Evolutionary conservation across 1,284 basidiomycete species (phyloP).

Genomic region (Ceratobasidium sp.): DNA sequence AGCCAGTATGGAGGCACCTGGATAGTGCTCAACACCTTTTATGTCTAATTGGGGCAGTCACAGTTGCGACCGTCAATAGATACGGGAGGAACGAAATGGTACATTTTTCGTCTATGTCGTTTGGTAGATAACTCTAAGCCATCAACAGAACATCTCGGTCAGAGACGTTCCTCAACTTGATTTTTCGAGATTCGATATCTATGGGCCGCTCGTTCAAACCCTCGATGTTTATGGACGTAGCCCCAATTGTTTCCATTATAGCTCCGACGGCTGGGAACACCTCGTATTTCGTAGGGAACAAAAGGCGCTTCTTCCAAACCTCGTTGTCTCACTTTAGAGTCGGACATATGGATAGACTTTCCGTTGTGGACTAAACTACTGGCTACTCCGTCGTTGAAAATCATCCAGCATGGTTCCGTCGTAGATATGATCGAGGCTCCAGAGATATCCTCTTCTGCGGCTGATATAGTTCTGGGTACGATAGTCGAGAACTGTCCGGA

Average conservation of each 20-base stretch:
- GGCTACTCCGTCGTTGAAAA: not conserved
- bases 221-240: not conserved
- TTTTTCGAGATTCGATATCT: conserved; percentile 10
- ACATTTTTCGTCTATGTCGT: not conserved
- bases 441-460: not conserved
- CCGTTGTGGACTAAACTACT: conserved; percentile 12
- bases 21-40: conserved; percentile 14
- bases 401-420: not conserved
- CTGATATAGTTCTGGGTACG: not conserved
- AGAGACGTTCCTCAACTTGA: not conserved
- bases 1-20: not conserved
- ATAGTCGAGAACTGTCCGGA: not conserved
- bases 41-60: not conserved
- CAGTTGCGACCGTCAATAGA: not conserved
- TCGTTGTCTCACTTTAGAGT: not conserved
- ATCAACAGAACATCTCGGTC: not conserved
- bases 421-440: not conserved
- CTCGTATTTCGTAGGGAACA: not conserved
- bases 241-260: not conserved
- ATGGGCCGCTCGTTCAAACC: not conserved
- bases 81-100: not conserved
- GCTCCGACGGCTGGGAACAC: not conserved
- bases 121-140: not conserved
- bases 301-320: conserved; percentile 14
- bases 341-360: not conserved